Base-by-base conservation (phyloP, 1,284 basidiomycete species). In the Irpex lacteus region DNA sequence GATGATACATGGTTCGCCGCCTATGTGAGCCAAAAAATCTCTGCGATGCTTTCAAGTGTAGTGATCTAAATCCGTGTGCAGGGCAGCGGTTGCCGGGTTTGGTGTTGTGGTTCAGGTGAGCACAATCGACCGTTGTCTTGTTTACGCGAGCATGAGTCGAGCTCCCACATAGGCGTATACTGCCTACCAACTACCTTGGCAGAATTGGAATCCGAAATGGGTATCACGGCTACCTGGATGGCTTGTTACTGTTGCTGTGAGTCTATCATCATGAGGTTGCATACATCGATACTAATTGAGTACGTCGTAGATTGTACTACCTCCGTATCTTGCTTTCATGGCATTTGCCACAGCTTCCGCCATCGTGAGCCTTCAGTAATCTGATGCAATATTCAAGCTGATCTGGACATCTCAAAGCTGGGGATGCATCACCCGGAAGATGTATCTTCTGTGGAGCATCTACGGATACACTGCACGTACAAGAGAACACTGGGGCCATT, bases 1-100 rank as follows among this genome's bases (percentile, higher is more conserved):
- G 44, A 76, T 87, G 77, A 75, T 84, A 19, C 78, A 85, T 63
- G 84, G 82, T 5, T 76, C 81, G 1, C 77, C 85, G 62, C 79
- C 85, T 0, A 85, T 85, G 86, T 87, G 65, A 49, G 81, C 40
- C 4, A 15, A 44, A 44, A 2, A 9, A 7, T 44, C 11, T 44
- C 8, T 15, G 40, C 15, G 40, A 36, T n/a, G 52, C 38, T 57
- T 15, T 18, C 18, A 13, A 26, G 26, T n/a, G 9, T 18, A 36
- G 11, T 36, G 34, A 18, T 65, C 56, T 34, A 34, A 32, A 26
- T n/a, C 49, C 53, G 36, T 50, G 26, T 65, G 19, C 38, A 87
- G 85, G 83, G 78, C 79, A 40, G 78, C 76, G 13, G 74, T 82
- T 1, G 78, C 85, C 2, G 81, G 78, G 3, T 70, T 87, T 21